Base-by-base conservation (phyloP, 1,284 basidiomycete species). In the Malassezia obtusa region DNA sequence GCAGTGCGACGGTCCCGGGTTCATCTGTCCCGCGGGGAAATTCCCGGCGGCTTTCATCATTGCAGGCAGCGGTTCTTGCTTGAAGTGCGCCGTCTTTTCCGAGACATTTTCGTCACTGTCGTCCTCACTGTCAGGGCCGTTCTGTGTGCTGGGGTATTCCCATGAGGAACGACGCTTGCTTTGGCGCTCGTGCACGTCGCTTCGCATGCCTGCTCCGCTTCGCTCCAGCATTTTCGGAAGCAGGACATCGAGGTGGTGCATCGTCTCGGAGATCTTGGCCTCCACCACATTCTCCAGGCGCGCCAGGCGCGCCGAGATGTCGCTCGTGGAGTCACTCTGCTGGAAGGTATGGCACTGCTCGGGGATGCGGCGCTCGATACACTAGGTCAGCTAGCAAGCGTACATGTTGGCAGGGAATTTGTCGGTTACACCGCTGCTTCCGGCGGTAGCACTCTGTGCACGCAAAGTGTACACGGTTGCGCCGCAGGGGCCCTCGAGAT, bases 381-480 rank as follows among this genome's bases (percentile, higher is more conserved):
- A 73, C 47, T 54, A 19, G 3, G 45, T 46, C 15, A 46, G 45
- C 5, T 35, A 1, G 6, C 21, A 15, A 7, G 49, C 52, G 24
- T 54, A 54, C 52, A 19, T 73, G 68, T 40, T 68, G 61, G 46
- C 71, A 73, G 7, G 71, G 71, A 2, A 60, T 67, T 38, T 72
- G 53, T 6, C 67, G 60, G 26, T 69, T 67, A 50, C 67, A 70
- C 38, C 66, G 64, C 43, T 72, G 69, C 61, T 72, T 72, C 25
- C 69, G 57, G 14, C 69, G 62, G 30, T 72, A 68, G 52, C 69
- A 72, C 39, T 72, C 69, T 7, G 66, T 71, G 53, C 69, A 71
- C 11, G 63, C 59, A 52, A 67, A 68, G 39, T 70, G 67, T 26
- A 70, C 65, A 7, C 67, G 58, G 22, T 61, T 61, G 26, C 65